A percentile compares a stretch with the other conserved stretches of the same genome.
Conservation (phyloP, 1,284 basidiomycete species). For the Lignosus rhinocerotis region DNA sequence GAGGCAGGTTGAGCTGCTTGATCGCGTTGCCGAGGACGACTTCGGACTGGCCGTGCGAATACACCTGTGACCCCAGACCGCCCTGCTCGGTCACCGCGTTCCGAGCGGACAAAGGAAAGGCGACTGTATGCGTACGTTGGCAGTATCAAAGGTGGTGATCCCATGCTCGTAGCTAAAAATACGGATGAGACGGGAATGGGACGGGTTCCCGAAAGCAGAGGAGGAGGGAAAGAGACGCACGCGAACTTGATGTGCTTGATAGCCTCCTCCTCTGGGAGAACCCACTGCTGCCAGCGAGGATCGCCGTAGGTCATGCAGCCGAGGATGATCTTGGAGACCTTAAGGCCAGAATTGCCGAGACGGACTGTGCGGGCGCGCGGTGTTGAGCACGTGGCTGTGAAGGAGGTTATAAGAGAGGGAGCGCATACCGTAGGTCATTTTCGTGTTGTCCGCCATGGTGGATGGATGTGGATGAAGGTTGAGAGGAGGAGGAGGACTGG, state of each 20-base stretch:
- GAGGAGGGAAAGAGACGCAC: slow-evolving; percentile 16
- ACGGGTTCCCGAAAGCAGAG: too few species aligned
- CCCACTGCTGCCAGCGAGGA: slow-evolving; percentile 38
- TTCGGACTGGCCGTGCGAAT: slow-evolving; percentile 50
- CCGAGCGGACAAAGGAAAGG: slow-evolving; percentile 11
- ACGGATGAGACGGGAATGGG: not conserved
- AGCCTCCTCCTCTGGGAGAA: slow-evolving; percentile 43
- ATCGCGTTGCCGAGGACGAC: slow-evolving; percentile 60
- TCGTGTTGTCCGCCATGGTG: too few species aligned
- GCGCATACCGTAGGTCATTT: too few species aligned
- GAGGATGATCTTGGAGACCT: slow-evolving; percentile 45
- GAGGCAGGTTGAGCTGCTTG: slow-evolving; percentile 51
- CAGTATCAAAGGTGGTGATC: slow-evolving; percentile 54
- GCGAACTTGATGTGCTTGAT: slow-evolving; percentile 40
- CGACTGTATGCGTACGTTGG: slow-evolving; percentile 34
- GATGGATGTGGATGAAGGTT: too few species aligned
- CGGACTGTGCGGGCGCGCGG: slow-evolving; percentile 33
- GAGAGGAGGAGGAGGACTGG: too few species aligned
- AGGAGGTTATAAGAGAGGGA: too few species aligned
- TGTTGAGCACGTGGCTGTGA: too few species aligned
- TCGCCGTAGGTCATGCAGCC: slow-evolving; percentile 46
- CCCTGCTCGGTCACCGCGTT: not conserved
- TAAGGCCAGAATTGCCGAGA: slow-evolving; percentile 47
- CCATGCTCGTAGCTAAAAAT: slow-evolving; percentile 37
- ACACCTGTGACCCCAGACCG: slow-evolving; percentile 21